A percentile compares a stretch with the other conserved stretches of the same genome.
These are phyloP conservation scores for Macrolepiota fuliginosa DNA, from an alignment of 768 basidiomycete species.

Conservation along the genomic window DNA sequence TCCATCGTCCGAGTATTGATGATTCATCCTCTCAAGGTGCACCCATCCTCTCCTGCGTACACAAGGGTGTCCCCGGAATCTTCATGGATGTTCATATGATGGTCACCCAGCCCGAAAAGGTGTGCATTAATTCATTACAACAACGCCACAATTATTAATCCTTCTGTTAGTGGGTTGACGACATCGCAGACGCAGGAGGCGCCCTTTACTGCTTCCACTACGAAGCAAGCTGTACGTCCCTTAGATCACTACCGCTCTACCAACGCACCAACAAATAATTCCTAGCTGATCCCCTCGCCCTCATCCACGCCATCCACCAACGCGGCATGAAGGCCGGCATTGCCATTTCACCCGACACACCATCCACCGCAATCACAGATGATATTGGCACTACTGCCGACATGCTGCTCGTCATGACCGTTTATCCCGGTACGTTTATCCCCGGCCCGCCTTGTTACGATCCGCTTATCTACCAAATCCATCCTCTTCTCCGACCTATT, in stretches of 20 bases:
- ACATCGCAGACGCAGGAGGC: constrained; percentile 94
- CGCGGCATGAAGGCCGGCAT: constrained; percentile 92
- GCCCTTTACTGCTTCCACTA: constrained; percentile 95
- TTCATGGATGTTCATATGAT: constrained; percentile 99
- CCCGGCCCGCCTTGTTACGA: not conserved
- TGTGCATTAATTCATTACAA: constrained; percentile 23
- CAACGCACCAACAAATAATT: not conserved
- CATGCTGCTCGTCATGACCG: constrained; percentile 98
- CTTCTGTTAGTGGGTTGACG: constrained; percentile 81
- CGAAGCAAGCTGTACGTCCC: constrained; percentile 79
- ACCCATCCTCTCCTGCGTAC: constrained; percentile 82
- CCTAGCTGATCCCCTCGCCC: constrained; percentile 63
- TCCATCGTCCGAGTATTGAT: not conserved
- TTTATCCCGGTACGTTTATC: constrained; percentile 74
- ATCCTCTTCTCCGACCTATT: not conserved
- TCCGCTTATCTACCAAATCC: constrained; percentile 1
- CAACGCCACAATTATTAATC: not conserved
- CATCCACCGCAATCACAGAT: constrained; percentile 83
- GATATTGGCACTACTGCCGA: constrained; percentile 81
- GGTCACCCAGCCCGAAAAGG: constrained; percentile 92
- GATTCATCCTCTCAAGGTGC: constrained; percentile 52
- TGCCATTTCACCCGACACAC: constrained; percentile 95
- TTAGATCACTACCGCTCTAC: not conserved
- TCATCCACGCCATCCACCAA: constrained; percentile 80
- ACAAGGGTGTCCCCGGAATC: constrained; percentile 86